These are phyloP conservation scores for Myxozyma neotropica DNA, from an alignment of 805 yeast genomes.

Conservation along the genomic window DNA sequence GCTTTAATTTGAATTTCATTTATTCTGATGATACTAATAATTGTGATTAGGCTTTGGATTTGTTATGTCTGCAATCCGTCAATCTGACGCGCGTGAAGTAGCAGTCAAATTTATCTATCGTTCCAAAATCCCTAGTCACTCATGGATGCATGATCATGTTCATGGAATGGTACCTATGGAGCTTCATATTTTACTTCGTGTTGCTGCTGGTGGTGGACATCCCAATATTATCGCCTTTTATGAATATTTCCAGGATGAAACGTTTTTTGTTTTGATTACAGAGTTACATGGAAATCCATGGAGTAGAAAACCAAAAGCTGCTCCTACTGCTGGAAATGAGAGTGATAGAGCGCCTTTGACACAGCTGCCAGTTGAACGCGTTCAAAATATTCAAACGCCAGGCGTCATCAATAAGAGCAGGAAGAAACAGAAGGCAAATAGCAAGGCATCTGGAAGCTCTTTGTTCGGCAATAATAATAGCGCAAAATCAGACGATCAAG, in stretches of 20 bases:
- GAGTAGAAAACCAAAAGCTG: slow-evolving; percentile 13
- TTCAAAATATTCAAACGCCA: slow-evolving; percentile 5
- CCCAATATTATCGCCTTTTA: slow-evolving; percentile 20
- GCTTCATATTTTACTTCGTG: slow-evolving; percentile 24
- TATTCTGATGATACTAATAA: neutral
- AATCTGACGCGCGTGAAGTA: slow-evolving; percentile 14
- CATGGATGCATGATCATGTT: slow-evolving; percentile 24
- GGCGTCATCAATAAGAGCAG: too few relatives aligned
- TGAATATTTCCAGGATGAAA: slow-evolving; percentile 28
- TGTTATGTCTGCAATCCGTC: slow-evolving; percentile 30
- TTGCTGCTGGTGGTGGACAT: slow-evolving; percentile 21
- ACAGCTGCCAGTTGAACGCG: neutral
- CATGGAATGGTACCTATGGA: slow-evolving; percentile 30
- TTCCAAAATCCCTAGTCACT: slow-evolving; percentile 22
- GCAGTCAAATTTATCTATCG: slow-evolving; percentile 33
- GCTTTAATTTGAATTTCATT: neutral
- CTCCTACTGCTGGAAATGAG: neutral
- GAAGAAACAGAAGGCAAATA: neutral
- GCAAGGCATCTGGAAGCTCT: neutral
- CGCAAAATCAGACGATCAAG: too few relatives aligned
- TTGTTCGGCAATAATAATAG: neutral
- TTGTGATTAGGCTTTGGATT: slow-evolving; percentile 32
- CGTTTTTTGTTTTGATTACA: slow-evolving; percentile 25
- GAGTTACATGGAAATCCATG: slow-evolving; percentile 34
- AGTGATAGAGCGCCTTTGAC: slow-evolving; percentile 14